These are phyloP conservation scores for Candida tropicalis DNA, from an alignment of 1,139 yeast species.

Conservation along the genomic window DNA sequence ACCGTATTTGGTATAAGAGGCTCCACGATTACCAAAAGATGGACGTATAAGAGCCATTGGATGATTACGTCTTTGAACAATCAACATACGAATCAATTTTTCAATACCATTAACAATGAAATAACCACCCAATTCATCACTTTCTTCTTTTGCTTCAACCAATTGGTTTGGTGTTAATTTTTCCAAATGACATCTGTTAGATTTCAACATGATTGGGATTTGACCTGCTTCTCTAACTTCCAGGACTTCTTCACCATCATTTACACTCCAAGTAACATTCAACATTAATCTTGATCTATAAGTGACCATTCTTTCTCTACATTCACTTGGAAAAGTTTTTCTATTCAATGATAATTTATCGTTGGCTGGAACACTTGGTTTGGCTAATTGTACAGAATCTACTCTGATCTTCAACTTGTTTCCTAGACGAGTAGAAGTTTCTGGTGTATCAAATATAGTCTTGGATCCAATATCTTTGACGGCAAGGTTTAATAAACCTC, in stretches of 20 bases:
- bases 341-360: conserved; percentile 84
- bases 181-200: conserved; percentile 90
- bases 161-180: conserved; percentile 80
- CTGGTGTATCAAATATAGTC: conserved; percentile 80
- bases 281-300: conserved; percentile 76
- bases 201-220: conserved; percentile 85
- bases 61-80: conserved; percentile 96
- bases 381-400: conserved; percentile 83
- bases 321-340: conserved; percentile 82
- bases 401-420: conserved; percentile 80
- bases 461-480: conserved; percentile 87
- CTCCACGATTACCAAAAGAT: conserved; percentile 92
- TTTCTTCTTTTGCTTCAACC: conserved; percentile 80
- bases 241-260: conserved; percentile 77
- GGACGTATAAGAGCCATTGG: conserved; percentile 98
- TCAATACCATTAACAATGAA: conserved; percentile 97
- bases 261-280: conserved; percentile 81
- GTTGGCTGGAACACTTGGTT: conserved; percentile 71
- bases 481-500: conserved; percentile 82
- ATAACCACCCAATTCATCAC: conserved; percentile 96
- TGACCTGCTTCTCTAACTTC: conserved; percentile 93
- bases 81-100: conserved; percentile 93
- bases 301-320: conserved; percentile 85
- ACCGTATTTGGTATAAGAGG: conserved; percentile 86
- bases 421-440: conserved; percentile 63